phyloP scores from a whole-genome alignment of 345 rosid genomes.

The Euphorbia lathyris region DNA sequence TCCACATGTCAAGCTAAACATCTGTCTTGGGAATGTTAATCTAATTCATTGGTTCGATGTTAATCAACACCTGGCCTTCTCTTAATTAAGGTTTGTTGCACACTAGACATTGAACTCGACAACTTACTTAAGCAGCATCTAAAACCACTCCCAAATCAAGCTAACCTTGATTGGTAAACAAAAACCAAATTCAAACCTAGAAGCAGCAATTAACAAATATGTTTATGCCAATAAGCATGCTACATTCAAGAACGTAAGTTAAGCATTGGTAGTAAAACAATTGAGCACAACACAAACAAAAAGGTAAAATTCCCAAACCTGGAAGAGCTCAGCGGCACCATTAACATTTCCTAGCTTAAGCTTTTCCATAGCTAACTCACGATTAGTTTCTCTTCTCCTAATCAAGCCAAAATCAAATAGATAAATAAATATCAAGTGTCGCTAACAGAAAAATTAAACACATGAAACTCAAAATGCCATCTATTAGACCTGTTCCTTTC shows the following conservation, averaged over 20 bases:
- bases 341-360: slow-evolving; percentile 65
- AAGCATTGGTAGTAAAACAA: neutral
- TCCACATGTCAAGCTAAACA: no score
- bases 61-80: neutral
- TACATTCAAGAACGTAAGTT: neutral
- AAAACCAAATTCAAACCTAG: neutral
- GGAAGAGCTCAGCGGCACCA: slow-evolving; percentile 75
- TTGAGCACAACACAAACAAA: neutral
- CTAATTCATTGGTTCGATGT: neutral
- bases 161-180: neutral
- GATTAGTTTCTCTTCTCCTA: slow-evolving; percentile 63
- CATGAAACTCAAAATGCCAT: neutral
- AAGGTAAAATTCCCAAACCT: slow-evolving; percentile 37
- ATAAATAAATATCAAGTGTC: neutral
- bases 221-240: neutral
- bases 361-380: slow-evolving; percentile 61
- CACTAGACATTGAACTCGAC: neutral
- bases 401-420: neutral
- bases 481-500: slow-evolving; percentile 50
- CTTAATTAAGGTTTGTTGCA: neutral
- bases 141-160: neutral
- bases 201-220: neutral
- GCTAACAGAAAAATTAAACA: neutral
- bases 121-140: no score
- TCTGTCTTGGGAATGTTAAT: no score